A percentile compares a stretch with the other conserved stretches of the same genome.
phyloP scores from a whole-genome alignment of 2,329 filamentous ascomycete species.

The Sclerotinia nivalis region DNA sequence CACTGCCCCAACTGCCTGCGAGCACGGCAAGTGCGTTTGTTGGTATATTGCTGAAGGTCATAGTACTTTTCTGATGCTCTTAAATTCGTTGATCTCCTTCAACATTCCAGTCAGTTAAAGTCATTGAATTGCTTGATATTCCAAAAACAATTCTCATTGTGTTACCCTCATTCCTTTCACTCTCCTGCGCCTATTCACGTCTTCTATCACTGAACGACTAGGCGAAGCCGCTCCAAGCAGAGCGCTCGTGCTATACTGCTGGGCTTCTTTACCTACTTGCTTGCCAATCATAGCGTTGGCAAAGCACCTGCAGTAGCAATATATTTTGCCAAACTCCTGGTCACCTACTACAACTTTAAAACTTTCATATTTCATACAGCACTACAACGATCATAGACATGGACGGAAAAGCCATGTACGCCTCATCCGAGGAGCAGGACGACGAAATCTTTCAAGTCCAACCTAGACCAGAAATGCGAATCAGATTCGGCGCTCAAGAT shows the following conservation, averaged over 20 bases:
- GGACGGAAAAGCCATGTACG: slow-evolving; percentile 20
- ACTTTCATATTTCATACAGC: background rate
- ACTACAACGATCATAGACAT: slow-evolving; percentile 5
- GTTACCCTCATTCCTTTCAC: background rate
- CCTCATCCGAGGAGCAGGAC: slow-evolving; percentile 10
- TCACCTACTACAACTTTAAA: background rate
- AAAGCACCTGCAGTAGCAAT: background rate
- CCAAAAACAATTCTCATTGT: background rate
- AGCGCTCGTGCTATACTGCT: background rate
- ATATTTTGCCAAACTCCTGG: background rate
- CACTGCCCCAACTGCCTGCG: background rate
- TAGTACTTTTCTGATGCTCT: background rate
- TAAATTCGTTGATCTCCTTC: background rate
- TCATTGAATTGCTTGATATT: background rate
- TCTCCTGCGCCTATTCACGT: background rate
- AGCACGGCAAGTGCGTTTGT: background rate
- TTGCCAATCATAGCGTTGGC: background rate
- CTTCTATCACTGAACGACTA: background rate
- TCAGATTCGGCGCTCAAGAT: slow-evolving; percentile 26
- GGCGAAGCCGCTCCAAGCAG: background rate
- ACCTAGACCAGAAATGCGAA: slow-evolving; percentile 25
- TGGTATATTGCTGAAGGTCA: background rate
- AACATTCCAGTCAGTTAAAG: background rate
- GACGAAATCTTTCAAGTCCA: slow-evolving; percentile 27
- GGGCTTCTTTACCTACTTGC: background rate